Evolutionary conservation across 306 rosid genomes (phyloP).

Genomic region (Geum urbanum): DNA sequence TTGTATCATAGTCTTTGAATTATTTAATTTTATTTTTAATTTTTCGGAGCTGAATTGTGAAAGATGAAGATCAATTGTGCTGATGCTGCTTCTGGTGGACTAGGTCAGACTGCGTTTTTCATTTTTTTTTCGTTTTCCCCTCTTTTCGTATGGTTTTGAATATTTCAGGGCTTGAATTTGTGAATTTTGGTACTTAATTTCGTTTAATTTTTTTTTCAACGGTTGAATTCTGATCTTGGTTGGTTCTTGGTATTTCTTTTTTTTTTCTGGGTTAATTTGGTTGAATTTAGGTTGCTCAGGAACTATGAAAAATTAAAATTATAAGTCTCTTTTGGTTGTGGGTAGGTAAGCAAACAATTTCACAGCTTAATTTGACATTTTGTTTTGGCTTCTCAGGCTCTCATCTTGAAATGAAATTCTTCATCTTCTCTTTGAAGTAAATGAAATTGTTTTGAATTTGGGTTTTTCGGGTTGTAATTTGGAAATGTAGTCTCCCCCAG

Average conservation of each 20-base stretch:
- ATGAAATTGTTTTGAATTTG: slow-evolving; percentile 2
- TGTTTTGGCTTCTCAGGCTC: background rate
- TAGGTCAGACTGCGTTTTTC: slow-evolving; percentile 12
- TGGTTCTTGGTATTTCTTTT: background rate
- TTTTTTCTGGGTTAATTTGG: background rate
- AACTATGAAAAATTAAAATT: background rate
- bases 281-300: slow-evolving; percentile 16
- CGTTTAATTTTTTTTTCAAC: slow-evolving; percentile 1
- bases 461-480: background rate
- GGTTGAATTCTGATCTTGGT: slow-evolving; percentile 6
- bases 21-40: background rate
- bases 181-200: background rate
- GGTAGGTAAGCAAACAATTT: slow-evolving; percentile 49
- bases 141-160: background rate
- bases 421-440: background rate
- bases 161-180: background rate
- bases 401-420: background rate
- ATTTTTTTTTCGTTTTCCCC: background rate
- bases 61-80: background rate
- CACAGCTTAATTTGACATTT: slow-evolving; percentile 2
- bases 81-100: slow-evolving; percentile 5
- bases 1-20: background rate
- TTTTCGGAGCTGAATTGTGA: slow-evolving; percentile 15
- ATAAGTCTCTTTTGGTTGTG: slow-evolving; percentile 41
- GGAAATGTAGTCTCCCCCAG: background rate